Base-by-base conservation (phyloP, 306 rosid species). In the Rubus idaeus region DNA sequence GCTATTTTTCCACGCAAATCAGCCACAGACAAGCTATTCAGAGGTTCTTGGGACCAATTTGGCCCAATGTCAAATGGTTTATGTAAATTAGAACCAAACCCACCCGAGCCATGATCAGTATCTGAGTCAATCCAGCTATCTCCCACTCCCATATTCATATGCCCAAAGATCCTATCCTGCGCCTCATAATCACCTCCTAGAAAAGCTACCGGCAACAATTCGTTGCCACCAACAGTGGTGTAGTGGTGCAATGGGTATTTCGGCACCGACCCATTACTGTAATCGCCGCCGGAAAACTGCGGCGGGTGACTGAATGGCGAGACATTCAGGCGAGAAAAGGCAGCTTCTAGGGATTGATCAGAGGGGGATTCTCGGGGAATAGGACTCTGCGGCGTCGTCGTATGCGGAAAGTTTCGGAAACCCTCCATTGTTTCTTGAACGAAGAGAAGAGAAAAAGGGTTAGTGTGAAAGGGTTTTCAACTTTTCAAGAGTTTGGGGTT, bases 261-360 rank as follows among this genome's bases (percentile, higher is more conserved):
- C 10, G 49, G n/a, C 78, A 14, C 17, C 1, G 14, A 17, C 35
- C 39, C 68, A 23, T 58, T 5, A 53, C 4, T 3, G 53, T 8
- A 3, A 55, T 1, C 62, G 23, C 39, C 63, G n/a, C 46, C 47
- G 0, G 30, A 41, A 68, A 40, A n/a, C 20, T 6, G 66, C 37
- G 41, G 52, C 35, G 74, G 73, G 30, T 13, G 63, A 50, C 35
- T 41, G 40, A 53, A 2, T 40, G 80, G 0, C 1, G 86, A 76
- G 12, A 89, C 17, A 18, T 62, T 50, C 17, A 91, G 85, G 40
- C 69, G 74, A 62, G 87, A 26, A 44, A 89, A 82, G 20, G 71
- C 81, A 0, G 79, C 67, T n/a, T 83, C 90, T 41, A 89, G 74
- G 81, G 86, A 53, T 81, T 81, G 84, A 80, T 70, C 76, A 16